Percentiles rank a stretch among this genome's conserved stretches.
These are phyloP conservation scores for Cicer yamashitae DNA, from an alignment of 306 rosid species.

Conservation along the genomic window DNA sequence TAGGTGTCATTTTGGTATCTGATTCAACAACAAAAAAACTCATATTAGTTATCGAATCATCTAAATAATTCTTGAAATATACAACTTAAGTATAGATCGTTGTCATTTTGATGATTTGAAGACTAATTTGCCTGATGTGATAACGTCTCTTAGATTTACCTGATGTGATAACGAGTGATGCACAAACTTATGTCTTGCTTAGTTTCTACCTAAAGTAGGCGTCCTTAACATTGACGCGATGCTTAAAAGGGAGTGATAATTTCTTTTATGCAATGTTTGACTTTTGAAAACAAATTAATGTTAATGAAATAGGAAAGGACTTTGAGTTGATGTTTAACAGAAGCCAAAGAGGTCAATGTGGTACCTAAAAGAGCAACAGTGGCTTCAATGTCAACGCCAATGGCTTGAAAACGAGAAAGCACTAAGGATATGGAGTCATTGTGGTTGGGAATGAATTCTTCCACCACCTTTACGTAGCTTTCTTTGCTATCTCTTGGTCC, in stretches of 20 bases:
- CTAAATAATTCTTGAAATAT: too few relatives aligned
- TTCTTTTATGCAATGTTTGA: conserved; percentile 18
- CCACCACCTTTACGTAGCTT: conserved; percentile 54
- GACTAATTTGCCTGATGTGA: too few relatives aligned
- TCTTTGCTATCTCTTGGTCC: conserved; percentile 81
- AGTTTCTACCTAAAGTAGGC: conserved; percentile 39
- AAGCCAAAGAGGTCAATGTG: background rate
- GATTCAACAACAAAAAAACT: too few relatives aligned
- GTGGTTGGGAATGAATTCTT: conserved; percentile 72
- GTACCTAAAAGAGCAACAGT: conserved; percentile 79
- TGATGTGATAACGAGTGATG: too few relatives aligned
- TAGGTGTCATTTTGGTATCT: too few relatives aligned
- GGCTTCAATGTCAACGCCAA: conserved; percentile 77
- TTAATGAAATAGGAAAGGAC: background rate
- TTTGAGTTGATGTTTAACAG: background rate
- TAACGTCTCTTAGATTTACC: too few relatives aligned
- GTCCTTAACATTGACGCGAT: background rate
- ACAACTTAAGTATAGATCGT: too few relatives aligned
- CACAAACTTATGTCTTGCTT: background rate
- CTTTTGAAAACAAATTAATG: background rate
- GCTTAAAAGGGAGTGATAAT: background rate
- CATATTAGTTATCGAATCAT: too few relatives aligned
- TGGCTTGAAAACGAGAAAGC: conserved; percentile 72
- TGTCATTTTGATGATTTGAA: too few relatives aligned
- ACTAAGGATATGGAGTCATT: conserved; percentile 68